These are phyloP conservation scores for Mucuna pruriens DNA, from an alignment of 306 rosid species.

Conservation along the genomic window DNA sequence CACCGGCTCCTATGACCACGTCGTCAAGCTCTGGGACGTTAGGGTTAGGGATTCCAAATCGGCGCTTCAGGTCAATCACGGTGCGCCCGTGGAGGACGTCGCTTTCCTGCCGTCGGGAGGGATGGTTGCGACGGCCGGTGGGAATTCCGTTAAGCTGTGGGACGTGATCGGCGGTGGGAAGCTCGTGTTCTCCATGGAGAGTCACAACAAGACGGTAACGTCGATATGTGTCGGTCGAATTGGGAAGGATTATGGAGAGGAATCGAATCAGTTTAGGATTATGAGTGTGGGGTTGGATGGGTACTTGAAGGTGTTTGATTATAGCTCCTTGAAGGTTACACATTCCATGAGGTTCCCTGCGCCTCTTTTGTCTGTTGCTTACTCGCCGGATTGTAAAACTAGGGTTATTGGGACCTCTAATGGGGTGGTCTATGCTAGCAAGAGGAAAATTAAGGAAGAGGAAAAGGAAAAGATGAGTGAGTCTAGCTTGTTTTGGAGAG, in stretches of 20 bases:
- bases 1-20: slow-evolving; percentile 90
- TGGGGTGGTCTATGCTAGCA: slow-evolving; percentile 77
- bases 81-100: slow-evolving; percentile 82
- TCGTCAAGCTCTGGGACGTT: slow-evolving; percentile 86
- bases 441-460: slow-evolving; percentile 57
- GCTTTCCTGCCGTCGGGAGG: slow-evolving; percentile 80
- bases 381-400: slow-evolving; percentile 63
- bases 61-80: slow-evolving; percentile 65
- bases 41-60: slow-evolving; percentile 61
- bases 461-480: slow-evolving; percentile 41
- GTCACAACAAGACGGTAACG: slow-evolving; percentile 91
- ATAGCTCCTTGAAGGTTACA: slow-evolving; percentile 69
- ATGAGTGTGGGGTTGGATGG: slow-evolving; percentile 94
- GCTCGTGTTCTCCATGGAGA: slow-evolving; percentile 75
- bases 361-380: slow-evolving; percentile 73
- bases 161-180: slow-evolving; percentile 91
- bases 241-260: slow-evolving; percentile 56
- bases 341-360: slow-evolving; percentile 94
- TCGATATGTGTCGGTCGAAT: slow-evolving; percentile 67
- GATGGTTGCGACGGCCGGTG: slow-evolving; percentile 82
- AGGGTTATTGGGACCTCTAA: slow-evolving; percentile 85
- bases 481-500: slow-evolving; percentile 44
- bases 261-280: slow-evolving; percentile 65
- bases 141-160: slow-evolving; percentile 86
- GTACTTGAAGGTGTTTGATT: slow-evolving; percentile 91